Evolutionary conservation across 148 eudicot species (phyloP), one percentile per base, ranked within the genome.

Genomic region (Cornus florida): DNA sequence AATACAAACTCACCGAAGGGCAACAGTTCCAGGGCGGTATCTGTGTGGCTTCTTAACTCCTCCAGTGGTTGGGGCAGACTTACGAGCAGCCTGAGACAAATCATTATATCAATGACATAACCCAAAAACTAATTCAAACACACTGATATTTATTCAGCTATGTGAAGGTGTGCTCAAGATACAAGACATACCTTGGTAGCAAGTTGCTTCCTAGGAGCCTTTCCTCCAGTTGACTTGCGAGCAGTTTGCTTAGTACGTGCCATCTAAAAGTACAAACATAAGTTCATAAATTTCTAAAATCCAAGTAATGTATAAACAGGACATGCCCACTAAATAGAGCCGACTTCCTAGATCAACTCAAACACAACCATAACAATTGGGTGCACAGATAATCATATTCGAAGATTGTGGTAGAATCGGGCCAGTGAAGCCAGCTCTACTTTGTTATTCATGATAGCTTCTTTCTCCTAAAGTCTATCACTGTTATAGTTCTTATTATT

Each of bases 221-320:
- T 93, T 75, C 97, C 97, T 86, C 95, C 95, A 7, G 97, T 93
- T 46, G 95, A 91, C 90, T 93, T 93, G 73, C 97, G 93, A 65
- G 97, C 97, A 53, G 97, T 93, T 82, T 93, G 97, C 89, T 93
- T 93, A 66, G 97, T 93, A 93, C 97, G 97, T 32, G 97, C 97
- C 97, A 92, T 92, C 91, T 90, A 28, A 23, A 2, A 3, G 22
- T 20, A 53, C 17, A 43, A 43, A 43, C 59, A 13, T 0, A 53
- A 53, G 12, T 53, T 3, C 53, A 48, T 48, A 5, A 4, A 5
- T 7, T 48, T 48, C 5, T 0, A 8, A 48, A 48, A 48, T 35
- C 3, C 5, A 35, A 35, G 5, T 1, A 35, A 35, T 35, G 38
- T 28, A 0, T 35, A 35, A 0, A 35, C 3, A 35, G 4, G 38